Evolutionary conservation across 2,329 filamentous ascomycete genomes (phyloP), one percentile per base, ranked within the genome.

Genomic region (Sporothrix sp.): DNA sequence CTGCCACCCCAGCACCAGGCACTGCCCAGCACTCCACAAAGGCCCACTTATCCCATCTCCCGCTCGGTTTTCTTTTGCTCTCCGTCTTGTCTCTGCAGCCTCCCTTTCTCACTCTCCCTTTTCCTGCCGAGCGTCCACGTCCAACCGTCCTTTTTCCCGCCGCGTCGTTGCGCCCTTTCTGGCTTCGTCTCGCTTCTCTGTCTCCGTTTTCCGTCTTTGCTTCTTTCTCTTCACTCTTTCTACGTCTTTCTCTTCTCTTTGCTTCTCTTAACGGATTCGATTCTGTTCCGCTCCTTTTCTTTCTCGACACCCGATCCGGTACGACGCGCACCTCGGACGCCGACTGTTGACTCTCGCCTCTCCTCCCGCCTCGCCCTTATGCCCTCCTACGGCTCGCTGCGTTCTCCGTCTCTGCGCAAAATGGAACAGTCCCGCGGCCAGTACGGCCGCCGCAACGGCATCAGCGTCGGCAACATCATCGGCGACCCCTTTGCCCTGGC

Each of bases 401-500:
- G 77, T 65, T 86, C 84, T 62, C 84, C 85, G 61, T 89, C 85
- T 59, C 71, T 88, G 63, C 74, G 72, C 69, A 89, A 88, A 82
- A 88, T 88, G 85, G 85, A 89, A 74, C 74, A 80, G 65, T 77
- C 77, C 58, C 75, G 79, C 64, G 71, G 62, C 56, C 67, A 70
- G 58, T 78, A 81, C 63, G 72, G 71, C 49, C 67, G 74, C 63
- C 73, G 76, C 63, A 73, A 66, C 63, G 71, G 72, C 60, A 83
- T 95, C 68, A 84, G 79, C 67, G 68, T 90, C 67, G 86, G 86
- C 65, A 94, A 96, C 69, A 89, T 98, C 61, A 76, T 96, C 55
- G 93, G 93, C 61, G 91, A 98, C 70, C 93, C 93, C 6, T 97
- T 98, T 68, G 90, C 91, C 54, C 78, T 98, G 54, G 89, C 90